Evolutionary conservation across 1,284 basidiomycete species (phyloP), one percentile per base, ranked within the genome.

Genomic region (Lignosus rhinocerotis): DNA sequence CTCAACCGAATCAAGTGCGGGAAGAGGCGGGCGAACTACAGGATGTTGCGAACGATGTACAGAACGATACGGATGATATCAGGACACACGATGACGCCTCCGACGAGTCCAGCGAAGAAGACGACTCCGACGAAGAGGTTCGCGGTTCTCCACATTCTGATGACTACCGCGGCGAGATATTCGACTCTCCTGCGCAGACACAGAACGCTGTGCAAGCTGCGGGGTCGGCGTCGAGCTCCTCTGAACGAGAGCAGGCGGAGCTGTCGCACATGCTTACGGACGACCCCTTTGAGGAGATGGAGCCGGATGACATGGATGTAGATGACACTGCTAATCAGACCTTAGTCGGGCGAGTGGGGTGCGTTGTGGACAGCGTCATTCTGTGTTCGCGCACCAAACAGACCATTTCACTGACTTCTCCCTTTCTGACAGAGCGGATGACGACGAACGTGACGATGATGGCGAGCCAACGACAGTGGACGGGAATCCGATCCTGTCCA

Each of bases 141-240:
- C 12, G 1, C 17, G 53, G 39, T 6, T 52, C 55, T 30, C 42
- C 52, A 6, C 59, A 55, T 5, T 53, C 56, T 1, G 62, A 64
- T 4, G 66, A 63, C 30, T 58, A 63, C 46, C 32, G 32, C 6
- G 56, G 58, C 11, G 61, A 65, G 33, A 60, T 64, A 33, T 60
- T 62, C 39, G 55, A 51, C 4, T 16, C 45, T 16, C 42, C 53
- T 1, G 31, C 39, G 14, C 5, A 5, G 36, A 42, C 25, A 31
- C 38, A n/a, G 6, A 21, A 39, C 17, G 45, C 7, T 32, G 42
- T 12, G 19, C 39, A 50, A 21, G 38, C 5, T 5, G 53, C 43
- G 3, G 25, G 25, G n/a, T 43, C 39, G 6, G 16, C 17, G 12
- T 34, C 42, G 6, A 55, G 45, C 12, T 48, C 48, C 10, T 50